A percentile compares a stretch with the other conserved stretches of the same genome.
These are phyloP conservation scores for Leucogyrophana mollusca DNA, from an alignment of 768 basidiomycete species.

Conservation along the genomic window DNA sequence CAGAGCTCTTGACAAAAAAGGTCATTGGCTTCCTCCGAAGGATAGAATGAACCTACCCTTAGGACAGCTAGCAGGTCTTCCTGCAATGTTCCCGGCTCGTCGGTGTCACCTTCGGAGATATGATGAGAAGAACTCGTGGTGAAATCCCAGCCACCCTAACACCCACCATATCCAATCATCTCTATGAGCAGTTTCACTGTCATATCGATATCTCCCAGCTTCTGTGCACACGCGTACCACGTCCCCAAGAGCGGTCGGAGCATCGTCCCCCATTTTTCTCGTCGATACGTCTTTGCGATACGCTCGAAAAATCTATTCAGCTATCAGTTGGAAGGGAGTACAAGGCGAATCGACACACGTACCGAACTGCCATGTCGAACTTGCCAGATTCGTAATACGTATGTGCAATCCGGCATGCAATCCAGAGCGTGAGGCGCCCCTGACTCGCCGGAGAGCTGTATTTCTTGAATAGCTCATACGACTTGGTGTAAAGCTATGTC, in stretches of 20 bases:
- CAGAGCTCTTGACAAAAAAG: constrained; percentile 55
- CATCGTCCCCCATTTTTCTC: constrained; percentile 78
- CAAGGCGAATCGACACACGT: constrained; percentile 15
- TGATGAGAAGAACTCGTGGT: background rate
- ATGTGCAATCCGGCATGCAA: constrained; percentile 87
- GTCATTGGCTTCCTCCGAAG: background rate
- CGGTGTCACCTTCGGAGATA: constrained; percentile 34
- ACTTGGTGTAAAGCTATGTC: constrained; percentile 84
- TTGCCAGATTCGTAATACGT: constrained; percentile 80
- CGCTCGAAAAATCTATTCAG: constrained; percentile 82
- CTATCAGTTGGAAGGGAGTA: background rate
- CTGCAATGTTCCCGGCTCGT: constrained; percentile 52
- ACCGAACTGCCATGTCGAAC: constrained; percentile 88
- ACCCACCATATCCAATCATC: constrained; percentile 75
- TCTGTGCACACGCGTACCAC: constrained; percentile 84
- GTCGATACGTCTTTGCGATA: constrained; percentile 85
- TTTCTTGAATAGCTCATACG: constrained; percentile 92
- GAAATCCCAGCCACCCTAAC: too few species aligned
- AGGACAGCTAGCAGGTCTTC: constrained; percentile 75
- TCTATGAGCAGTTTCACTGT: constrained; percentile 78
- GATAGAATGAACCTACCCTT: constrained; percentile 43
- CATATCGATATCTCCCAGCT: constrained; percentile 72
- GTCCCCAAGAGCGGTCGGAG: constrained; percentile 70
- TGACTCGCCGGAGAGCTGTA: constrained; percentile 57
- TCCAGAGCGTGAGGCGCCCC: constrained; percentile 81